Evolutionary conservation across 2,329 filamentous ascomycete species (phyloP), one percentile per base, ranked within the genome.

Genomic region (Conoideocrella luteorostrata): DNA sequence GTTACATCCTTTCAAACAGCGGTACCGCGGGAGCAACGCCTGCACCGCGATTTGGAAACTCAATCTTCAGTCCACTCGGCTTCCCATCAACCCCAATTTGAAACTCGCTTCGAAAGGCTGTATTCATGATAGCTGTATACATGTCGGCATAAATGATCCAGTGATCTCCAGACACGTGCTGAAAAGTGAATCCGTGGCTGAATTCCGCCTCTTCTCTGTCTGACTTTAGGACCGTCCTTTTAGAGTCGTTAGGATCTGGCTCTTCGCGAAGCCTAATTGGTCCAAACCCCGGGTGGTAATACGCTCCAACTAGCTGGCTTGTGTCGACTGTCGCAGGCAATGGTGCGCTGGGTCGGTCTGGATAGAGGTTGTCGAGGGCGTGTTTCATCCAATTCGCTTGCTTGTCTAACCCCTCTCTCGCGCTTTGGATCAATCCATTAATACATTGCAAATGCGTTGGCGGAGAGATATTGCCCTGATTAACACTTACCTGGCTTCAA

Each of bases 281-380:
- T 18, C 53, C 54, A 54, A 72, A 74, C 2, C 61, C 69, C 3
- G 65, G 62, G 41, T 74, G 61, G 47, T 56, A 63, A 48, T 73
- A 75, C 1, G 59, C 67, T 2, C 72, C 72, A 2, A 55, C 50
- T 11, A 60, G 46, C 1, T 48, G 42, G 47, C 67, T 67, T 30
- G 52, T 53, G 12, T 53, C 47, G 4, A 72, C 50, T 1, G 66
- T 60, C 12, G 56, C 57, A 7, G 65, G 64, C 23, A 68, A 34
- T 1, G 63, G 56, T 10, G 62, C 60, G 1, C 56, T 30, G 1
- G 67, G 61, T 4, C 60, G 57, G 9, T 60, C 39, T 0, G 69
- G 68, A 47, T 66, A 74, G 29, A 66, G 52, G 2, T 48, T 50
- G 7, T 67, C 55, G 3, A 62, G 48, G 3, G 61, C 61, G 3